phyloP scores from a whole-genome alignment of 2,329 filamentous ascomycete species.

The Claviceps pazoutovae region DNA sequence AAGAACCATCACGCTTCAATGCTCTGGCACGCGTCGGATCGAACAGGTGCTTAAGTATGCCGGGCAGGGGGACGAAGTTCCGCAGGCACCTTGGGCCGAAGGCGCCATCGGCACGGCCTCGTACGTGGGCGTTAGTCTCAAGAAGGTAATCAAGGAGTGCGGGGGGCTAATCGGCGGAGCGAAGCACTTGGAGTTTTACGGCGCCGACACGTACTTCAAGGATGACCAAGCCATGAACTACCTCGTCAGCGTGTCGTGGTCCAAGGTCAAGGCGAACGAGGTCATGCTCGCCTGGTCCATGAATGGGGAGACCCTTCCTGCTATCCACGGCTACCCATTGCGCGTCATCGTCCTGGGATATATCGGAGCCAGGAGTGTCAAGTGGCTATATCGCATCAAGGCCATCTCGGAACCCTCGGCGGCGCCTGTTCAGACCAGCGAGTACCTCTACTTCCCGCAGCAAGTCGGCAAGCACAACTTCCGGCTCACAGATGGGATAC shows the following conservation, averaged over 20 bases:
- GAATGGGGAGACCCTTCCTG: slow-evolving; percentile 51
- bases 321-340: slow-evolving; percentile 52
- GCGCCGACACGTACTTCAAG: slow-evolving; percentile 63
- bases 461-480: no score
- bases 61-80: slow-evolving; percentile 8
- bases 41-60: no score
- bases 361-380: slow-evolving; percentile 50
- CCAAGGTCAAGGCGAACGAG: slow-evolving; percentile 53
- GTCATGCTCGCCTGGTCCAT: slow-evolving; percentile 59
- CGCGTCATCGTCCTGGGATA: slow-evolving; percentile 50
- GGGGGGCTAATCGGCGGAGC: slow-evolving; percentile 42
- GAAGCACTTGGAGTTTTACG: slow-evolving; percentile 53
- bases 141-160: slow-evolving; percentile 57
- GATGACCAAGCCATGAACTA: slow-evolving; percentile 52
- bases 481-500: no score
- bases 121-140: slow-evolving; percentile 50
- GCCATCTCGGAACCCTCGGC: slow-evolving; percentile 28
- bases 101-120: slow-evolving; percentile 53
- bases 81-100: slow-evolving; percentile 48
- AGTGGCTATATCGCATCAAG: slow-evolving; percentile 50
- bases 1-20: no score
- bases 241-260: slow-evolving; percentile 49
- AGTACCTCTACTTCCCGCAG: no score
- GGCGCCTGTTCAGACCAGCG: no score
- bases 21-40: no score